These are phyloP conservation scores for Noccaea caerulescens DNA, from an alignment of 345 rosid species.

Conservation along the genomic window DNA sequence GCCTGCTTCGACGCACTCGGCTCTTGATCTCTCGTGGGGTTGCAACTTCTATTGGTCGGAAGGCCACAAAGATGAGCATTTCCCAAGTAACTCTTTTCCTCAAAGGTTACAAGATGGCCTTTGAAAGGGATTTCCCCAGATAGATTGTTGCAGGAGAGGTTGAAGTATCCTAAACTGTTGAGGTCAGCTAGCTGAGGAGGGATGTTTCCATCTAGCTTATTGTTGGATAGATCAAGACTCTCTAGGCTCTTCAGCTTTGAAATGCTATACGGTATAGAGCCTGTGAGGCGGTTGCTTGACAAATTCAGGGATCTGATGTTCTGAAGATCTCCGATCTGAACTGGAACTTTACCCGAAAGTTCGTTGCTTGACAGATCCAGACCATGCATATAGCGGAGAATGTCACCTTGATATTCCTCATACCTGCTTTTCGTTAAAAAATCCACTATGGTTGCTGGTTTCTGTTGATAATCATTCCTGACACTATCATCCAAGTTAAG, in stretches of 20 bases:
- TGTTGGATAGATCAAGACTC: conserved; percentile 58
- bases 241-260: conserved; percentile 52
- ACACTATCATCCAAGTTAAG: conserved; percentile 2
- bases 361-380: conserved; percentile 64
- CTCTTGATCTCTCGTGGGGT: background rate
- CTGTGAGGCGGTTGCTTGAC: conserved; percentile 56
- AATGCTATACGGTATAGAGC: conserved; percentile 59
- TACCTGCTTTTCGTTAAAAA: conserved; percentile 31
- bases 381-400: conserved; percentile 44
- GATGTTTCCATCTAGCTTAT: conserved; percentile 58
- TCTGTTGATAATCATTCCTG: background rate
- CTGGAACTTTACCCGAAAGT: conserved; percentile 61
- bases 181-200: conserved; percentile 58
- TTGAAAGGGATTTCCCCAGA: conserved; percentile 67
- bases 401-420: conserved; percentile 37
- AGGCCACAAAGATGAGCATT: conserved; percentile 24
- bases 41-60: conserved; percentile 32
- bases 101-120: conserved; percentile 32
- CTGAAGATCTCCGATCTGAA: conserved; percentile 50
- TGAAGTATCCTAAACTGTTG: conserved; percentile 53
- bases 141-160: conserved; percentile 62
- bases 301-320: conserved; percentile 52
- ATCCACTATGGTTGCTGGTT: conserved; percentile 21
- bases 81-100: conserved; percentile 1
- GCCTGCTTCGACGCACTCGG: conserved; percentile 1